Evolutionary conservation across 257 asterid species (phyloP).

Genomic region (Ophiorrhiza pumila): DNA sequence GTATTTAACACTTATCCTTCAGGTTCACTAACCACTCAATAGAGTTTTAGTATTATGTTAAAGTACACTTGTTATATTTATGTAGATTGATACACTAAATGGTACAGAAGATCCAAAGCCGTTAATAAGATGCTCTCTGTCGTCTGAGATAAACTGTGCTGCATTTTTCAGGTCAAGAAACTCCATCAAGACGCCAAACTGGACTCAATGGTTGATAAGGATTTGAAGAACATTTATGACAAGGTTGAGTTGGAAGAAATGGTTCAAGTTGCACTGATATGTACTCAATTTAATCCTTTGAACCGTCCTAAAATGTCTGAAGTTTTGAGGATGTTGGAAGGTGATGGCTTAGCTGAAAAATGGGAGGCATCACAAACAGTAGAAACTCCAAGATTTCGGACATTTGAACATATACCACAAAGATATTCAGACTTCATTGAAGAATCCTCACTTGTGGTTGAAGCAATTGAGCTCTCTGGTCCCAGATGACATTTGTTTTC

Average conservation of each 20-base stretch:
- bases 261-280: slow-evolving; percentile 80
- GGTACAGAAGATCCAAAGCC: too few relatives aligned
- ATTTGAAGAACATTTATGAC: slow-evolving; percentile 56
- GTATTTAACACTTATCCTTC: too few relatives aligned
- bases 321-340: slow-evolving; percentile 93
- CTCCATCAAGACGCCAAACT: slow-evolving; percentile 80
- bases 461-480: slow-evolving; percentile 93
- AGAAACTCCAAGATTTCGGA: slow-evolving; percentile 51
- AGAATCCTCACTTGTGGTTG: slow-evolving; percentile 76
- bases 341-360: slow-evolving; percentile 80
- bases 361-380: slow-evolving; percentile 80
- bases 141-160: neutral
- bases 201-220: slow-evolving; percentile 65
- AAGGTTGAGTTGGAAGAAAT: slow-evolving; percentile 69
- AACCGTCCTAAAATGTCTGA: slow-evolving; percentile 90
- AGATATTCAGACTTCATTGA: slow-evolving; percentile 78
- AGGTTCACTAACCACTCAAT: too few relatives aligned
- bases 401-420: slow-evolving; percentile 51
- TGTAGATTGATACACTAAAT: too few relatives aligned
- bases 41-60: too few relatives aligned
- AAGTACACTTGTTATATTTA: too few relatives aligned
- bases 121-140: neutral
- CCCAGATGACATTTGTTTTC: slow-evolving; percentile 58
- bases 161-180: slow-evolving; percentile 53
- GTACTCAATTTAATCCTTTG: slow-evolving; percentile 76